Evolutionary conservation across 768 basidiomycete species (phyloP).

Genomic region (Exsudoporus frostii): DNA sequence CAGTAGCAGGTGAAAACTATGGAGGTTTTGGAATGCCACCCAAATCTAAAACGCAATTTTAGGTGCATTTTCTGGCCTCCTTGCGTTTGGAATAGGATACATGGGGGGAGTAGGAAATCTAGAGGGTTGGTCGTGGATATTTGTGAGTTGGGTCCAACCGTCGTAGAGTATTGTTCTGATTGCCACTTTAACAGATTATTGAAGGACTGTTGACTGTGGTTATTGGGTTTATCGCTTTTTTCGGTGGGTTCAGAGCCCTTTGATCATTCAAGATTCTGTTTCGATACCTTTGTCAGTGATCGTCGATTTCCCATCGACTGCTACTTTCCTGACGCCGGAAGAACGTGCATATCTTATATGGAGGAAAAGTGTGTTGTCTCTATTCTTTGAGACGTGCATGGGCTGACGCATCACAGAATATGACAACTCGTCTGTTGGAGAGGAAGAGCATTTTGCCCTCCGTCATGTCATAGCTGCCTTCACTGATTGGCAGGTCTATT

Average conservation of each 20-base stretch:
- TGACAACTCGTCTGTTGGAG: conserved; percentile 18
- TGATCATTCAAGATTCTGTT: neutral
- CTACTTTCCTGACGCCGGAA: conserved; percentile 15
- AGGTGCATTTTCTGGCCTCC: conserved; percentile 55
- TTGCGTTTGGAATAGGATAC: conserved; percentile 54
- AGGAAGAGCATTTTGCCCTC: conserved; percentile 54
- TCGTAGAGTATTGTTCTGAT: neutral
- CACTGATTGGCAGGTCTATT: conserved; percentile 58
- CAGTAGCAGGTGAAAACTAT: conserved; percentile 43
- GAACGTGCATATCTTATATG: conserved; percentile 18
- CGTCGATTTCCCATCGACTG: conserved; percentile 44
- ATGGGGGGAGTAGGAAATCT: conserved; percentile 46
- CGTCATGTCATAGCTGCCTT: conserved; percentile 53
- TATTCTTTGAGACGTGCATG: conserved; percentile 37
- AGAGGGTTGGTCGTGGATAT: conserved; percentile 68
- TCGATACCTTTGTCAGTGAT: conserved; percentile 39
- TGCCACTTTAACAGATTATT: conserved; percentile 5
- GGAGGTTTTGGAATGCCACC: accelerated
- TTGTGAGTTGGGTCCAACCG: conserved; percentile 35
- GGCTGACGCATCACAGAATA: conserved; percentile 47
- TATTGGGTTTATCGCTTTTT: conserved; percentile 51
- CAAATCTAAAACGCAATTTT: neutral
- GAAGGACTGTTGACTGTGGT: conserved; percentile 55
- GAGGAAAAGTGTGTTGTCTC: conserved; percentile 14
- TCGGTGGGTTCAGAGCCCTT: conserved; percentile 34